These are phyloP conservation scores for Trichophyton benhamiae DNA, from an alignment of 2,329 filamentous ascomycete genomes.

Conservation along the genomic window DNA sequence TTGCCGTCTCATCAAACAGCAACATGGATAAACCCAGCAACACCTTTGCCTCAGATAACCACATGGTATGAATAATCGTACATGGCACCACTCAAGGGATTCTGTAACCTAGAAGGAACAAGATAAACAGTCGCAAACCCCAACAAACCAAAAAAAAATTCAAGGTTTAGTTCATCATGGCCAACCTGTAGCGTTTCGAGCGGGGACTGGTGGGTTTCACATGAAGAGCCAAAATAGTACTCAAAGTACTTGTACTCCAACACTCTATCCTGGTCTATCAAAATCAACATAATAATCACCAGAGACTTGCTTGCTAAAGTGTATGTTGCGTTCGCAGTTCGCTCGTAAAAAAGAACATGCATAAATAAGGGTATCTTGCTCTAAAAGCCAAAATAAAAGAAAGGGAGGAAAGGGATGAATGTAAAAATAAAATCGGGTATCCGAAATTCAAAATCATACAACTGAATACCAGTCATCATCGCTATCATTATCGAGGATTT, in stretches of 20 bases:
- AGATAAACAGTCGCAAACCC: neutral
- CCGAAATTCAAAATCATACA: neutral
- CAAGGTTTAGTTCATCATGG: neutral
- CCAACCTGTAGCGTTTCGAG: neutral
- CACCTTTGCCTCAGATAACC: neutral
- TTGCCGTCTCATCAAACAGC: neutral
- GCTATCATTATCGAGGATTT: conserved; percentile 6
- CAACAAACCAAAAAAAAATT: neutral
- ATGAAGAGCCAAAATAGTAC: neutral
- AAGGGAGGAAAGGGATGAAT: neutral
- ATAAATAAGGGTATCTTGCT: neutral
- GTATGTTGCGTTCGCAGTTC: neutral
- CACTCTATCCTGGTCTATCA: neutral
- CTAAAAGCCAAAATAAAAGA: neutral
- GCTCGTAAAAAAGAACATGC: neutral
- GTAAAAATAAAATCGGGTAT: neutral
- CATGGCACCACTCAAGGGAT: neutral
- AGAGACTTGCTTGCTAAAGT: neutral
- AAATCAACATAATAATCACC: too few relatives aligned
- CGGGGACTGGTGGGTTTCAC: neutral
- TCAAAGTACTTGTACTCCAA: neutral
- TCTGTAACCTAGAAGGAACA: neutral
- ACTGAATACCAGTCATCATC: conserved; percentile 7
- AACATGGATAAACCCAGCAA: neutral
- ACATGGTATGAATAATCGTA: neutral